Conservation (phyloP, 257 asterid genomes). For the Mitragyna speciosa region DNA sequence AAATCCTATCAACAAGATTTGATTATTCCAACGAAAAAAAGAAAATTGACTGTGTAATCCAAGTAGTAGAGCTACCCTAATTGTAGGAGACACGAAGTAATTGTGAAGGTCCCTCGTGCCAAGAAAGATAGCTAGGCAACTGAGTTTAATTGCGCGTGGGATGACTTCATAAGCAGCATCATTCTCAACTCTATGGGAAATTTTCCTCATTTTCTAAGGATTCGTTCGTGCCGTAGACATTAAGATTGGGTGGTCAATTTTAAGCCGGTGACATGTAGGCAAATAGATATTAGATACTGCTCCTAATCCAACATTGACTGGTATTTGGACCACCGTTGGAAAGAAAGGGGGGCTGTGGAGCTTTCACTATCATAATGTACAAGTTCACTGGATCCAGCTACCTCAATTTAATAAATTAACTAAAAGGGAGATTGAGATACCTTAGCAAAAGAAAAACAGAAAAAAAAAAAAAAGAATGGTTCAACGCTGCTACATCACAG, state of each 20-base stretch:
- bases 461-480: too few relatives aligned
- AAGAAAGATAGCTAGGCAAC: too few relatives aligned
- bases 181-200: neutral
- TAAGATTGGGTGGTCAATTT: neutral
- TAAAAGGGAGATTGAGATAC: too few relatives aligned
- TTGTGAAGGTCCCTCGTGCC: too few relatives aligned
- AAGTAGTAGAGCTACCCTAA: too few relatives aligned
- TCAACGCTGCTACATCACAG: neutral
- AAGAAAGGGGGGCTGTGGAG: neutral
- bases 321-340: neutral
- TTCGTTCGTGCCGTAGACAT: neutral
- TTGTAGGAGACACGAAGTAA: too few relatives aligned
- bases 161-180: neutral
- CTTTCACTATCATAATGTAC: neutral
- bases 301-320: neutral
- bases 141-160: too few relatives aligned
- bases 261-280: neutral
- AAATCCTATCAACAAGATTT: too few relatives aligned
- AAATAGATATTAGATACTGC: neutral
- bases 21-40: too few relatives aligned
- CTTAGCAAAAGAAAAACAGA: too few relatives aligned
- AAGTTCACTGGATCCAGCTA: neutral
- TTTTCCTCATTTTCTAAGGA: too few relatives aligned
- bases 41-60: too few relatives aligned
- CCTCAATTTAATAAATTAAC: neutral